Evolutionary conservation across 352 stramenopile genomes (phyloP).

Genomic region (Phytophthora quininea): DNA sequence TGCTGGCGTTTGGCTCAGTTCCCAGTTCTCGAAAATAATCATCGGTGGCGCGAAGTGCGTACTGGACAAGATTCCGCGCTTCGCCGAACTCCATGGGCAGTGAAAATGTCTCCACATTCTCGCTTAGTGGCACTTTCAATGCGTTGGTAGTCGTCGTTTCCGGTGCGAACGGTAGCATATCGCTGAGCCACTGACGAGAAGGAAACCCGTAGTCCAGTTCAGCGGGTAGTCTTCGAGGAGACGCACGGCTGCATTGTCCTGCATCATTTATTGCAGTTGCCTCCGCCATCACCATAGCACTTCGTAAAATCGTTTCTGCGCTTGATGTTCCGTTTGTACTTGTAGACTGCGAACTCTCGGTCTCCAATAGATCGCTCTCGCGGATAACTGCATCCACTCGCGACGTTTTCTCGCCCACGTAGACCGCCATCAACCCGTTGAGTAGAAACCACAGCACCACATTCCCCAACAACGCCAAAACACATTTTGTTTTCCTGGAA

Average conservation of each 20-base stretch:
- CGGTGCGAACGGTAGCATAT: conserved; percentile 39
- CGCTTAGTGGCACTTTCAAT: conserved; percentile 26
- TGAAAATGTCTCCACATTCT: conserved; percentile 1
- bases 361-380: conserved; percentile 34
- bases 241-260: conserved; percentile 44
- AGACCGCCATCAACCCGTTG: conserved; percentile 62
- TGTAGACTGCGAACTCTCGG: conserved; percentile 1
- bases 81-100: conserved; percentile 37
- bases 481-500: conserved; percentile 26
- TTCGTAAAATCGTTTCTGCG: conserved; percentile 47
- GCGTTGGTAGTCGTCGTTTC: conserved; percentile 27
- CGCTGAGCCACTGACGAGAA: conserved; percentile 48
- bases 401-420: conserved; percentile 47
- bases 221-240: conserved; percentile 46
- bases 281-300: conserved; percentile 32
- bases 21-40: conserved; percentile 52
- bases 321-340: conserved; percentile 13
- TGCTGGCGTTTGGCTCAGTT: conserved; percentile 22
- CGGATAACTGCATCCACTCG: conserved; percentile 32
- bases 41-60: conserved; percentile 40
- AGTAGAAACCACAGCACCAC: conserved; percentile 66
- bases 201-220: conserved; percentile 61
- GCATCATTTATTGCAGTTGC: conserved; percentile 26
- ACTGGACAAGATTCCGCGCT: conserved; percentile 36
- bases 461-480: conserved; percentile 39